Base-by-base conservation (phyloP, 257 asterid genomes). In the Ehretia macrophylla region DNA sequence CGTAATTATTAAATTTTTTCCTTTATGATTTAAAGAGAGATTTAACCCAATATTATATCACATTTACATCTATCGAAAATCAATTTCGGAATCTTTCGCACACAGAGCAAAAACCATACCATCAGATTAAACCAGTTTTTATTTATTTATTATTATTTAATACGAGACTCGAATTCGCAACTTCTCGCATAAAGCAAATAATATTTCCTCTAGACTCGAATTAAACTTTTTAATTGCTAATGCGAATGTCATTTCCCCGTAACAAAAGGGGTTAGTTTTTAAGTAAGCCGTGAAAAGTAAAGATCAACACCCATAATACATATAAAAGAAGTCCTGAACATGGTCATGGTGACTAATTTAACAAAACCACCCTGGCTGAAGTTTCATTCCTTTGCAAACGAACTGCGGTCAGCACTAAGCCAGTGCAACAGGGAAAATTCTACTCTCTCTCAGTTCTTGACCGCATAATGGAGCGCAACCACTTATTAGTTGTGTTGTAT, bases 391-490 rank as follows among this genome's bases (percentile, higher is more conserved):
- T 79, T 73, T 71, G 88, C 62, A 84, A 79, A 66, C 68, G 82
- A 71, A 81, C 88, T 0, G 77, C 68, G 42, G 46, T 69, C 69
- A 76, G 87, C 79, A 76, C 77, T 5, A 80, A 68, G 32, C 73
- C 85, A 0, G 81, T 79, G 40, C 72, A 75, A 10, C 84, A 75
- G 5, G 70, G 87, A 11, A 76, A 69, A 51, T 68, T 67, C 61
- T 53, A 38, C 68, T 59, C 79, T 51, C 66, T 80, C 23, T 82
- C 94, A 11, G 78, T 67, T 59, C 83, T 85, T 16, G 94, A 82
- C 40, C 82, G 72, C 0, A 17, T 68, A 27, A 82, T 82, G 90
- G 85, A 82, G 60, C 71, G 27, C 22, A 71, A 63, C 55, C 22
- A 78, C 63, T 65, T 82, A 17, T 79, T 72, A 10, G 0, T 76